Base-by-base conservation (phyloP, 2,329 filamentous ascomycete species). In the Huntiella bhutanensis region DNA sequence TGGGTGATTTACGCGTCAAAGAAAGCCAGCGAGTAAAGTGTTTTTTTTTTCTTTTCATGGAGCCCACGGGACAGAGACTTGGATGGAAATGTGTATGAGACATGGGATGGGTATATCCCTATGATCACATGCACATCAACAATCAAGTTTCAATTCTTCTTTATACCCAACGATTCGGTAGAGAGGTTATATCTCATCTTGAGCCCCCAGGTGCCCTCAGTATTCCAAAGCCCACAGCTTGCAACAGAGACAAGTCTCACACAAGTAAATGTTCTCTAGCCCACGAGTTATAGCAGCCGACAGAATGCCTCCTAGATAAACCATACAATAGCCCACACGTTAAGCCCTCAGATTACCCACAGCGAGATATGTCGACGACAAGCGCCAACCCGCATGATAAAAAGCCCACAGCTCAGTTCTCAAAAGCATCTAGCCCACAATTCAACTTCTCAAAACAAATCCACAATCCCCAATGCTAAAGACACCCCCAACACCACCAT, bases 241-340 rank as follows among this genome's bases (percentile, higher is more conserved):
- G 41, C 44, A 38, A 38, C 11, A 28, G 22, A 28, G 22, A 28
- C 22, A 10, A 28, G 22, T 28, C 22, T 28, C 22, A 22, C 11
- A 22, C 41, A 42, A 34, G 48, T 47, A 15, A 22, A 50, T 50
- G 48, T 47, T 50, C 48, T 28, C 48, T 50, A 47, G 48, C 48
- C 48, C 45, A 50, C 48, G 45, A 50, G 48, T 50, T 34, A 44
- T 44, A 50, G 48, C 48, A 50, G 45, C 48, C 48, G 34, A 44
- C 48, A 50, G 48, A 50, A 50, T 47, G 41, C 45, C 44, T 50
- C 48, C 43, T 47, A 47, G 48, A 50, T 50, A 50, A 50, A 50
- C 44, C 40, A 33, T 44, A 16, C 37, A 43, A 50, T 43, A 43
- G 39, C 41, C 44, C 48, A 45, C 42, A 44, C 48, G 44, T 50